Evolutionary conservation across 1,284 basidiomycete species (phyloP), one percentile per base, ranked within the genome.

Genomic region (Ganoderma multipileum): DNA sequence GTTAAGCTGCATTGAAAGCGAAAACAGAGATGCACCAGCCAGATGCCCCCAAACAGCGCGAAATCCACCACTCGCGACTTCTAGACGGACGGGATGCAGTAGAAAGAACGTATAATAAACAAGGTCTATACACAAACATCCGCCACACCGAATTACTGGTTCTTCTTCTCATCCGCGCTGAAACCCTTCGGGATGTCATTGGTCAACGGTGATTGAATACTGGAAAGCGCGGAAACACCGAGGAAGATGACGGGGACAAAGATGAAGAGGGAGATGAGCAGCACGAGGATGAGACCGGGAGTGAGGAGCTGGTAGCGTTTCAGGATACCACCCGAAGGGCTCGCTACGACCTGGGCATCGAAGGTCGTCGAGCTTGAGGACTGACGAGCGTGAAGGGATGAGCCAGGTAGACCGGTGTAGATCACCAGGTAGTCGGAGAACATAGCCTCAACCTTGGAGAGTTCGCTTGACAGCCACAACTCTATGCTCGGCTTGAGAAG

Each of bases 271-370:
- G 83, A 81, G 59, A 96, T 81, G 55, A 95, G 83, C 28, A 96
- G 84, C 2, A 85, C 82, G 11, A 86, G 87, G 79, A 96, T 93
- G 65, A 96, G 84, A 1, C 88, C 93, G 0, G 94, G 92, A 0
- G 94, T 94, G 64, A 96, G 86, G 60, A 95, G 83, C 76, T 94
- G 91, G 77, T 94, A 94, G 57, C 84, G 85, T 69, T 91, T 86
- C 52, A 95, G 84, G 68, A 93, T 88, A 14, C 91, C 90, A n/a
- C 85, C 86, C 30, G 81, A 54, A 73, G 41, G 83, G 74, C 11
- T 82, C 72, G 74, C 66, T 44, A 69, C 63, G 30, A 68, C 64
- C 1, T 71, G 64, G 5, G 68, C 63, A 26, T 67, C 66, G 61
- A 74, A 70, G 20, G 74, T 64, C 42, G 60, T 67, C 54, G 72